Percentiles rank a stretch among this genome's conserved stretches.
These are phyloP conservation scores for Parmelia sp. DNA, from an alignment of 495 filamentous ascomycete species.

Conservation along the genomic window DNA sequence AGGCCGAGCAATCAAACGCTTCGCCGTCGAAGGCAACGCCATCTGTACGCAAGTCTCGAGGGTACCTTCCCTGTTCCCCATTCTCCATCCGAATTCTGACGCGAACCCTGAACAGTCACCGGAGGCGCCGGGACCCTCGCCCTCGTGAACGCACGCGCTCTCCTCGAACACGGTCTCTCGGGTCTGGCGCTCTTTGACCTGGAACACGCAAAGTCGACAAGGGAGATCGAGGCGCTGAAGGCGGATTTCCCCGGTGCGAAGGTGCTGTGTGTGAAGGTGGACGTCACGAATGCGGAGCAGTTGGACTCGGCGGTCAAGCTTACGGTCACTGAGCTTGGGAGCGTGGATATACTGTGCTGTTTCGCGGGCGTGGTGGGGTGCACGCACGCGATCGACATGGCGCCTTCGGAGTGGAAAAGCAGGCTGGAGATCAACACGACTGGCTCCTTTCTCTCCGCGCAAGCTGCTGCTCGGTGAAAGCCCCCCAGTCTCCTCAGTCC, in stretches of 20 bases:
- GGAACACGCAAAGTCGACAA: slow-evolving; percentile 38
- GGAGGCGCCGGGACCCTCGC: slow-evolving; percentile 66
- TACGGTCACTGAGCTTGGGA: slow-evolving; percentile 39
- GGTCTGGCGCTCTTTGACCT: slow-evolving; percentile 60
- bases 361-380: slow-evolving; percentile 66
- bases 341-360: slow-evolving; percentile 52
- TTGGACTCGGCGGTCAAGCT: slow-evolving; percentile 42
- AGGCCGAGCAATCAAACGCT: slow-evolving; percentile 48
- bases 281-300: slow-evolving; percentile 52
- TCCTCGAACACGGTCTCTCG: slow-evolving; percentile 64
- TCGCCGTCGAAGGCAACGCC: slow-evolving; percentile 57
- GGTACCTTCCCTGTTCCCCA: slow-evolving; percentile 10
- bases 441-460: slow-evolving; percentile 57
- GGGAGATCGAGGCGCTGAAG: slow-evolving; percentile 38
- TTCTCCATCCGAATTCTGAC: background rate
- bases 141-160: slow-evolving; percentile 49
- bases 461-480: slow-evolving; percentile 45
- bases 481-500: background rate
- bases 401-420: slow-evolving; percentile 47
- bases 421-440: slow-evolving; percentile 62
- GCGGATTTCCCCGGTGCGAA: slow-evolving; percentile 48
- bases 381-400: slow-evolving; percentile 50
- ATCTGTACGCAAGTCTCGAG: slow-evolving; percentile 32
- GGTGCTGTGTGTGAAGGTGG: slow-evolving; percentile 44
- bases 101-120: slow-evolving; percentile 43